Base-by-base conservation (phyloP, 371 early-diverging fungal species). In the Lichtheimia ornata region DNA sequence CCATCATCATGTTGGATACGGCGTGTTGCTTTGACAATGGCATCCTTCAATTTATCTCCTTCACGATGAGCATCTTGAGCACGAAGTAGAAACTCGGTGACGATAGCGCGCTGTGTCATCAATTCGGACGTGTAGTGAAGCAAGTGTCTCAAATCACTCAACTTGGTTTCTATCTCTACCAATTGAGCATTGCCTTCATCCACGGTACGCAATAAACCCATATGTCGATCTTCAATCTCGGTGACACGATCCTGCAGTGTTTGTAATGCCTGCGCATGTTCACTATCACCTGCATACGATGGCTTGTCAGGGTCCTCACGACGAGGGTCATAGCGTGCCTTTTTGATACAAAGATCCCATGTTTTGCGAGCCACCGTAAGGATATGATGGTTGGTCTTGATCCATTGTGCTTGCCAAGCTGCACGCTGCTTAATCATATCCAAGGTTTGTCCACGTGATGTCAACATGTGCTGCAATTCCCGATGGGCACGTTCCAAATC, bases 271-370 rank as follows among this genome's bases (percentile, higher is more conserved):
- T 80, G 81, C 2, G 62, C 42, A 15, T 57, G 71, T 51, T 80
- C 81, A 51, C 58, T 65, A 42, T 77, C 77, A 7, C 59, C 49
- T 4, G 55, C 56, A 53, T 73, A 73, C 3, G 77, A 71, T 5
- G 77, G 77, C 15, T 67, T 76, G 13, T 79, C 79, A 0, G 58
- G 13, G 41, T 70, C 71, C 14, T 77, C 77, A 13, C 65, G 62
- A 12, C 64, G 25, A n/a, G 76, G 77, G 50, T 72, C 70, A 55
- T 69, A 77, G 0, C 76, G 72, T 5, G 69, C 79, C 49, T 70
- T 76, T 35, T 81, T 81, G 5, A 70, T 61, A 51, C 63, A 69
- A 42, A 78, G 71, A 50, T 81, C 79, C 53, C 77, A 78, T 15
- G 74, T 50, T 41, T 81, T 81, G 14, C 77, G 72, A 4, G 73